Evolutionary conservation across 345 rosid genomes (phyloP), one percentile per base, ranked within the genome.

Genomic region (Dimocarpus longan): DNA sequence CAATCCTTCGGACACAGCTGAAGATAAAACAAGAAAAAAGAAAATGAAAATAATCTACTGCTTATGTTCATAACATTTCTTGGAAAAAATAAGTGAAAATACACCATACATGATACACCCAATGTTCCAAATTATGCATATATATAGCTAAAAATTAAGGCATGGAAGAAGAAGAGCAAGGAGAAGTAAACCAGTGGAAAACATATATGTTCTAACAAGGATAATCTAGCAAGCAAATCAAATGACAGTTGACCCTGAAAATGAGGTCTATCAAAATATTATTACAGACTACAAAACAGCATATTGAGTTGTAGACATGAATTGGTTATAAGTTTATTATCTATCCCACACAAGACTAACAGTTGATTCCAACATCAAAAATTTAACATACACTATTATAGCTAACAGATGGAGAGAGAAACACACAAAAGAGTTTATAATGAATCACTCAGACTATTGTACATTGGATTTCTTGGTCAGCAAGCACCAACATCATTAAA

Each of bases 1-100:
- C 72, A 78, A 77, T 37, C 76, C 81, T 59, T 82, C 93, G 83
- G 87, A 65, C 71, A 83, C 70, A 81, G 67, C 72, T 32, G 32
- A 28, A 69, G 21, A 32, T 16, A 63, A 60, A 39, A 10, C 43
- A 60, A 56, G 22, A 70, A 42, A 32, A 44, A 63, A 4, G 24
- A 9, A 42, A 32, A 52, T 1, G 28, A 73, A 65, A 67, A 42
- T 11, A 19, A 19, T 64, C 80, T 37, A 67, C 88, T 80, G 70
- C 13, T 67, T 32, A 66, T 70, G 59, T 62, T 39, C 50, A 71
- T 16, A n/a, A 80, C 46, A 24, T 22, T n/a, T 46, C n/a, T 62
- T 28, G 60, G 44, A 63, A 44, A 44, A 69, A 37, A 22, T 7
- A 60, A n/a, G 28, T 60, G 65, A 54, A 54, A 54, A 54, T 54